Base-by-base conservation (phyloP, 768 basidiomycete genomes). In the Hebeloma cylindrosporum region DNA sequence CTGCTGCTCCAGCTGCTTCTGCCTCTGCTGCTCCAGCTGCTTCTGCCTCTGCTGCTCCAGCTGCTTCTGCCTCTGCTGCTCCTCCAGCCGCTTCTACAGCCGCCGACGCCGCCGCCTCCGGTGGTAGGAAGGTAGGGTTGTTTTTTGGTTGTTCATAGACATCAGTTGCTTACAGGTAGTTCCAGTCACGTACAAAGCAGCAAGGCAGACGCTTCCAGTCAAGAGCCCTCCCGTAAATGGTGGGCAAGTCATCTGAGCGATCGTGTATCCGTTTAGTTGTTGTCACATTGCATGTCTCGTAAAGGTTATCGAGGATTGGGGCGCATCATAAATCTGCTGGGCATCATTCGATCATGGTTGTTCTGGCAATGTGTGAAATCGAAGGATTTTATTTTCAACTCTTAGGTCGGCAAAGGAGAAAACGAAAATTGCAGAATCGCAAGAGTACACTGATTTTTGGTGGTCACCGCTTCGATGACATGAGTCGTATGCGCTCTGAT, bases 401-500 rank as follows among this genome's bases (percentile, higher is more conserved):
- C n/a, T n/a, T n/a, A n/a, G n/a, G n/a, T n/a, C n/a, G n/a, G n/a
- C n/a, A n/a, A n/a, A n/a, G n/a, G n/a, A n/a, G n/a, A n/a, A n/a
- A n/a, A n/a, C n/a, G n/a, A n/a, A n/a, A n/a, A n/a, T n/a, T n/a
- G n/a, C n/a, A n/a, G n/a, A n/a, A n/a, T n/a, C n/a, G n/a, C n/a
- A n/a, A n/a, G n/a, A n/a, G n/a, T n/a, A n/a, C n/a, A n/a, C n/a
- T n/a, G n/a, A n/a, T 37, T 43, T 14, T 42, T 16, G 30, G 20
- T 34, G 51, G 60, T 31, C 45, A 54, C 29, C 43, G 44, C 26
- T 52, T 47, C 17, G 43, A 42, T 34, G 42, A 41, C 26, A 45
- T 46, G 48, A 60, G 55, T 28, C 70, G 70, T 34, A 56, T 61
- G 48, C 72, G 75, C 59, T 88, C 85, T 32, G 77, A 78, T 17